A percentile compares a stretch with the other conserved stretches of the same genome.
Evolutionary conservation across 2,329 filamentous ascomycete genomes (phyloP).

Genomic region (Chaetomiaceae sp.): DNA sequence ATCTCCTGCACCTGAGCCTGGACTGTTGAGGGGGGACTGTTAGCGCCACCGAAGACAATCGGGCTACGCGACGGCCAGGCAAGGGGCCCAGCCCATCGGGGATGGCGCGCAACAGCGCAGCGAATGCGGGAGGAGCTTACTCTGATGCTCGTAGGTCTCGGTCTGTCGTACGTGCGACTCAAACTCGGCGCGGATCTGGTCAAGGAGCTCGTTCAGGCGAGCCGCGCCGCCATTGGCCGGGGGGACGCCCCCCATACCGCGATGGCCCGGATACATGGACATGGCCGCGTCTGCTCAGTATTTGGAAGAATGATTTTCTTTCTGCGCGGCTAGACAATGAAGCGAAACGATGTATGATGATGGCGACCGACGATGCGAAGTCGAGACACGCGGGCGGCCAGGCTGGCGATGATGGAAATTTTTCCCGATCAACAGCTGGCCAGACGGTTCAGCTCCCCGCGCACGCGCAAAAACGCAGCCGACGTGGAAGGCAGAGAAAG

Average conservation of each 20-base stretch:
- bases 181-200: slow-evolving; percentile 86
- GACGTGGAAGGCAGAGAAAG: background rate
- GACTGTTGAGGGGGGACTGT: slow-evolving; percentile 43
- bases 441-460: slow-evolving; percentile 9
- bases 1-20: slow-evolving; percentile 90
- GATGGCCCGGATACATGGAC: slow-evolving; percentile 86
- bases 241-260: slow-evolving; percentile 72
- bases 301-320: background rate
- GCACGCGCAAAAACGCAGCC: slow-evolving; percentile 14
- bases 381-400: background rate
- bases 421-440: slow-evolving; percentile 12
- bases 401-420: slow-evolving; percentile 13
- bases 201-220: slow-evolving; percentile 86
- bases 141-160: slow-evolving; percentile 87
- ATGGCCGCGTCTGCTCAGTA: slow-evolving; percentile 34
- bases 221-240: slow-evolving; percentile 43
- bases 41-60: slow-evolving; percentile 6
- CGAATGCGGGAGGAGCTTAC: slow-evolving; percentile 53
- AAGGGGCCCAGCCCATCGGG: background rate
- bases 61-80: slow-evolving; percentile 9
- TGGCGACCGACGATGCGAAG: background rate
- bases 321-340: background rate
- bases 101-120: background rate
- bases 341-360: background rate
- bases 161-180: slow-evolving; percentile 76